phyloP scores from a whole-genome alignment of 352 stramenopile species.

The Phytophthora sojae region DNA sequence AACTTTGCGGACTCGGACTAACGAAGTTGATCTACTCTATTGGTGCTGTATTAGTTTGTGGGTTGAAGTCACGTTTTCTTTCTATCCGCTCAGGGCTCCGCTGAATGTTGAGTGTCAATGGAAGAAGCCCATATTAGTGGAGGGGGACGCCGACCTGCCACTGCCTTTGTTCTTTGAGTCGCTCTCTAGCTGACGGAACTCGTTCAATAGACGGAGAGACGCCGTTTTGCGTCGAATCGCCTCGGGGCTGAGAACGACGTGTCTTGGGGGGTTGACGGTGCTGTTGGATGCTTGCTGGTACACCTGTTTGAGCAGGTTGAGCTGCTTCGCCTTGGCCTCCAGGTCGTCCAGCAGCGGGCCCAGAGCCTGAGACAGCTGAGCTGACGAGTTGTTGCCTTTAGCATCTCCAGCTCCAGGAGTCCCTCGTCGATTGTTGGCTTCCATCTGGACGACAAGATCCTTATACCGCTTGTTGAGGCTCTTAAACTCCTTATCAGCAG shows the following conservation, averaged over 20 bases:
- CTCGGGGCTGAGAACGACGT: conserved; percentile 62
- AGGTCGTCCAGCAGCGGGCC: conserved; percentile 64
- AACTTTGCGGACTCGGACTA: conserved; percentile 39
- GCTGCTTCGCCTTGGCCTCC: conserved; percentile 70
- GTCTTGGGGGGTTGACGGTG: conserved; percentile 64
- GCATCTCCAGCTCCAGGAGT: conserved; percentile 7
- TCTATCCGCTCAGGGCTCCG: neutral
- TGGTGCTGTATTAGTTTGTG: neutral
- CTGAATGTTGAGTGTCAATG: conserved; percentile 12
- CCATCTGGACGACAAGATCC: conserved; percentile 51
- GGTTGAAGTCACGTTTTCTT: neutral
- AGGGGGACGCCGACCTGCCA: conserved; percentile 20
- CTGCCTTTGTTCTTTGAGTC: conserved; percentile 48
- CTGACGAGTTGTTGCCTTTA: conserved; percentile 17
- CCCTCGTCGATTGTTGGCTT: conserved; percentile 31
- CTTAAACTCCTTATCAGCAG: conserved; percentile 57
- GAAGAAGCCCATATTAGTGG: conserved; percentile 21
- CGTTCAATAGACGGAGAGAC: conserved; percentile 69
- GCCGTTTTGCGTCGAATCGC: conserved; percentile 69
- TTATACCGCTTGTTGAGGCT: conserved; percentile 55
- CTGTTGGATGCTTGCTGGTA: conserved; percentile 63
- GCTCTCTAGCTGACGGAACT: conserved; percentile 71
- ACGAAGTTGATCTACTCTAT: conserved; percentile 13
- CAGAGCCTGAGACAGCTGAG: conserved; percentile 55
- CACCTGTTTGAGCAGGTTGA: conserved; percentile 74